Base-by-base conservation (phyloP, 176 grass and related monocot species). In the Tillandsia leiboldiana region DNA sequence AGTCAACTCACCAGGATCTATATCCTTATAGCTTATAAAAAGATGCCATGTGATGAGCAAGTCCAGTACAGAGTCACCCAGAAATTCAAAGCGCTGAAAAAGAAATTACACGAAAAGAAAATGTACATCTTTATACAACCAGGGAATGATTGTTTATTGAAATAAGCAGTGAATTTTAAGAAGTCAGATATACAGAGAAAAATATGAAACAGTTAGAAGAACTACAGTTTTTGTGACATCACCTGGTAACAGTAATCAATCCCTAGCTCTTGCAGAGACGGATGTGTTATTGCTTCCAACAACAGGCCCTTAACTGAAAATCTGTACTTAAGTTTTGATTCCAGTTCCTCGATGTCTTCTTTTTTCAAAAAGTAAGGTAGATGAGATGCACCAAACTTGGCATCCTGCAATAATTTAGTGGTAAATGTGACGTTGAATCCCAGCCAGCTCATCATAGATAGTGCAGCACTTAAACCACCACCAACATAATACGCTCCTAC, bases 371-470 rank as follows among this genome's bases (percentile, higher is more conserved):
- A 12, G 6, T 65, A 47, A 65, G 10, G 29, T 12, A 24, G 26
- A 65, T 5, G 26, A 65, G 63, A 65, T 65, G 63, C 63, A 63
- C 73, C 77, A 26, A 49, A 58, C 67, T 88, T 84, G 50, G 65
- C 70, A 77, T 78, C 67, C 50, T 88, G 73, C 62, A 84, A 65
- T 73, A 84, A 73, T 17, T 73, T 77, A 53, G 72, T 78, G 63
- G 83, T 77, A 67, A 66, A 84, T 67, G n/a, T 83, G 51, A 88
- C 59, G 63, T 88, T 75, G 67, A 83, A 75, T 80, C 57, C 26
- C 26, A 65, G 26, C 63, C 63, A 65, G 13, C 63, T 65, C 63
- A 65, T 65, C 26, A 65, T 14, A 27, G 63, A 47, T 28, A 65
- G 9, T 15, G 10, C 63, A 42, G 26, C 63, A 28, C 24, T 65